Conservation (phyloP, 1,284 basidiomycete species). For the Tilletia caries region DNA sequence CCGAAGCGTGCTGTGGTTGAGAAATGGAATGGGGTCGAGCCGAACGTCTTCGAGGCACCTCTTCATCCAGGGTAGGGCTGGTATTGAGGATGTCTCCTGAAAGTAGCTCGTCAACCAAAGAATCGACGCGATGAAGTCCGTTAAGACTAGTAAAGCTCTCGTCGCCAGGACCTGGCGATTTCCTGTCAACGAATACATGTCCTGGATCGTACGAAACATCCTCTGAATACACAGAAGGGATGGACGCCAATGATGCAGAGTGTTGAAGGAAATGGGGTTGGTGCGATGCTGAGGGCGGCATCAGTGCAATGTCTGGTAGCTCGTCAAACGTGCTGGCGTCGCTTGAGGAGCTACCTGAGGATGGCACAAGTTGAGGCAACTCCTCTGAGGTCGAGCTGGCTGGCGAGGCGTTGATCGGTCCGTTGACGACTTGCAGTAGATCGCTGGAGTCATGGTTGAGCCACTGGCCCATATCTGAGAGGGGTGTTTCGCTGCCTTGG, state of each 20-base stretch:
- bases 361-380: not conserved
- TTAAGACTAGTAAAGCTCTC: slow-evolving; percentile 31
- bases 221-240: slow-evolving; percentile 5
- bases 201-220: slow-evolving; percentile 1
- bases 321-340: slow-evolving; percentile 3
- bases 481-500: not conserved
- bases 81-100: slow-evolving; percentile 38
- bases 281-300: not conserved
- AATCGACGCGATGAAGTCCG: slow-evolving; percentile 40
- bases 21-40: not conserved
- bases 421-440: slow-evolving; percentile 8
- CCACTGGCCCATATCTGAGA: not conserved
- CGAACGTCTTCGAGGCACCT: not conserved
- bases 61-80: not conserved
- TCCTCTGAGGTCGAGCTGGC: slow-evolving; percentile 1
- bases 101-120: slow-evolving; percentile 45
- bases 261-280: not conserved
- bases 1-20: not conserved
- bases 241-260: not conserved
- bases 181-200: not conserved
- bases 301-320: not conserved
- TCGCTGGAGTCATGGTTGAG: not conserved
- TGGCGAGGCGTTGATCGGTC: not conserved
- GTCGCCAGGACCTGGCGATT: not conserved
- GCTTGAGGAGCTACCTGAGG: slow-evolving; percentile 2